phyloP scores from a whole-genome alignment of 169 alveolate species.

The Haemoproteus tartakovskyi region DNA sequence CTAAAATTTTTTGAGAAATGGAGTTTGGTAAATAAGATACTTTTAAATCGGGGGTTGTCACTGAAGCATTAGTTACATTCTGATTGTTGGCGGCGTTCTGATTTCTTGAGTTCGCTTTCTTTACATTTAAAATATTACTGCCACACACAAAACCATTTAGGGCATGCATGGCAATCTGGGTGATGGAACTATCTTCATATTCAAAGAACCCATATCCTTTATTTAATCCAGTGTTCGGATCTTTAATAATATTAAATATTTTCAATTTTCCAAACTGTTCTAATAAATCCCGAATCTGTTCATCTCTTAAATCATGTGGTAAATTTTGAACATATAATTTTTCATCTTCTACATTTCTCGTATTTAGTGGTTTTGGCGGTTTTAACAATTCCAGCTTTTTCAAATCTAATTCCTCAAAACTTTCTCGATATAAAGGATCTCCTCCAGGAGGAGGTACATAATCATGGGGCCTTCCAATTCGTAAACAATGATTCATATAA shows the following conservation, averaged over 20 bases:
- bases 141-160: slow-evolving; percentile 76
- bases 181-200: slow-evolving; percentile 81
- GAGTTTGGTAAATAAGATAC: slow-evolving; percentile 84
- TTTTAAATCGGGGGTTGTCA: slow-evolving; percentile 72
- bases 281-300: slow-evolving; percentile 74
- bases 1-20: slow-evolving; percentile 78
- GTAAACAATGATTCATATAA: slow-evolving; percentile 77
- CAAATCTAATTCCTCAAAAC: slow-evolving; percentile 65
- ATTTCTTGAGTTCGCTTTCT: slow-evolving; percentile 61
- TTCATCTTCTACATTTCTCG: slow-evolving; percentile 65
- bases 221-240: slow-evolving; percentile 79
- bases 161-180: slow-evolving; percentile 83
- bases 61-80: slow-evolving; percentile 16
- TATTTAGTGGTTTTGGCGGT: slow-evolving; percentile 22
- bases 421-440: slow-evolving; percentile 76
- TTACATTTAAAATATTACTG: slow-evolving; percentile 70
- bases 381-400: slow-evolving; percentile 55
- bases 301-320: slow-evolving; percentile 82
- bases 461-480: slow-evolving; percentile 83
- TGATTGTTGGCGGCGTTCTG: slow-evolving; percentile 60
- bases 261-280: slow-evolving; percentile 82
- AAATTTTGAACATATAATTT: slow-evolving; percentile 82
- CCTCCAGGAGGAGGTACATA: slow-evolving; percentile 80
- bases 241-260: slow-evolving; percentile 77
- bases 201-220: slow-evolving; percentile 87